phyloP scores from a whole-genome alignment of 768 basidiomycete species.

The Lactarius sanguifluus region DNA sequence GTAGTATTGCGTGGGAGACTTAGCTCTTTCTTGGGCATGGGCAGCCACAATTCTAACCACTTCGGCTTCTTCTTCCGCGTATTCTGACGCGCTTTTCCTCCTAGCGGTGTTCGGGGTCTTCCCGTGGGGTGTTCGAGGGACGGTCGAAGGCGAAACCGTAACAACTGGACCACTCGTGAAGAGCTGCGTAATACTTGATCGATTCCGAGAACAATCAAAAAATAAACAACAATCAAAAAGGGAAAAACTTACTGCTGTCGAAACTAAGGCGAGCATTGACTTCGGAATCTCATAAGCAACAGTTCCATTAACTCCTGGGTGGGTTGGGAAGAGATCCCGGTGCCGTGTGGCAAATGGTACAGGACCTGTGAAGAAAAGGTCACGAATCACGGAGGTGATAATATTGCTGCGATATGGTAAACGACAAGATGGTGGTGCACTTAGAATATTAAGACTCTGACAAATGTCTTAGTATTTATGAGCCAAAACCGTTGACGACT shows the following conservation, averaged over 20 bases:
- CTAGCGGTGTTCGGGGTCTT: no score
- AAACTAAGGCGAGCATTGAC: not conserved
- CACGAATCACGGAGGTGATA: not conserved
- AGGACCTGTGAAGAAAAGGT: not conserved
- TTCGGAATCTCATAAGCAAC: not conserved
- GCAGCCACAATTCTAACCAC: no score
- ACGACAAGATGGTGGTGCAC: not conserved
- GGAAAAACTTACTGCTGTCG: no score
- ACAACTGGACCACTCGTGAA: not conserved
- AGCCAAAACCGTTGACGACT: accelerated
- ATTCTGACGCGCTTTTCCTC: no score
- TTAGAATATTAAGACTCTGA: not conserved
- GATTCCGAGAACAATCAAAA: not conserved
- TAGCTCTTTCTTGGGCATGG: no score
- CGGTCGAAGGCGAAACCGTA: no score
- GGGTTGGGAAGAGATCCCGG: not conserved
- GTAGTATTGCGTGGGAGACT: no score
- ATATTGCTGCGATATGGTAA: not conserved
- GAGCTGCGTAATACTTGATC: not conserved
- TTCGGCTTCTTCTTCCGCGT: no score
- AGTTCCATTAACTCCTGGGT: not conserved
- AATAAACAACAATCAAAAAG: no score
- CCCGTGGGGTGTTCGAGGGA: no score
- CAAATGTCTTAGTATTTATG: not conserved
- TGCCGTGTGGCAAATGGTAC: not conserved